Conservation (phyloP, 257 asterid genomes). For the Datura wrightii region DNA sequence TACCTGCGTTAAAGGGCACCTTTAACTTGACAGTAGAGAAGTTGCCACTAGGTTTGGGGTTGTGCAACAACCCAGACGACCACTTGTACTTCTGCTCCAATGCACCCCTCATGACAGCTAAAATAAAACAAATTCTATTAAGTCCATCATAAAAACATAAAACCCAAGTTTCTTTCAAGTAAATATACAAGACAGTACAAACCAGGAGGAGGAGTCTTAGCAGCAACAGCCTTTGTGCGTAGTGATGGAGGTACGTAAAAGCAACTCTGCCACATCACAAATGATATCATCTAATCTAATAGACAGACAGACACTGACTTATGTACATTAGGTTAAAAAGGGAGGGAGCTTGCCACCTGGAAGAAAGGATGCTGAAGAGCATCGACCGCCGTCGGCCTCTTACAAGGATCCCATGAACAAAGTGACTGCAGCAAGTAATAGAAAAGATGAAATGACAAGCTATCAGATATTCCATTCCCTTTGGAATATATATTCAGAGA, state of each 20-base stretch:
- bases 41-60: slow-evolving; percentile 55
- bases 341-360: slow-evolving; percentile 56
- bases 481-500: not conserved
- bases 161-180: slow-evolving; percentile 27
- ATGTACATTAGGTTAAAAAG: not conserved
- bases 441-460: not conserved
- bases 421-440: slow-evolving; percentile 58
- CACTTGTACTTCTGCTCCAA: slow-evolving; percentile 57
- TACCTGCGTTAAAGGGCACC: slow-evolving; percentile 58
- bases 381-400: slow-evolving; percentile 86
- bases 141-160: not conserved
- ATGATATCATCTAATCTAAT: not conserved
- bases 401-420: slow-evolving; percentile 93
- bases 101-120: slow-evolving; percentile 51
- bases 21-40: slow-evolving; percentile 55
- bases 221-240: slow-evolving; percentile 60
- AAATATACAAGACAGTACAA: slow-evolving; percentile 34
- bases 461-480: not conserved
- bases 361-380: slow-evolving; percentile 95
- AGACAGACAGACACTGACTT: not conserved
- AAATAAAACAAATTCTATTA: slow-evolving; percentile 20
- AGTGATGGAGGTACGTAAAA: slow-evolving; percentile 83
- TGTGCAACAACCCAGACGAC: slow-evolving; percentile 47
- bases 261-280: slow-evolving; percentile 66
- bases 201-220: slow-evolving; percentile 86